phyloP scores from a whole-genome alignment of 768 basidiomycete genomes.

The Psilocybe cyanescens region DNA sequence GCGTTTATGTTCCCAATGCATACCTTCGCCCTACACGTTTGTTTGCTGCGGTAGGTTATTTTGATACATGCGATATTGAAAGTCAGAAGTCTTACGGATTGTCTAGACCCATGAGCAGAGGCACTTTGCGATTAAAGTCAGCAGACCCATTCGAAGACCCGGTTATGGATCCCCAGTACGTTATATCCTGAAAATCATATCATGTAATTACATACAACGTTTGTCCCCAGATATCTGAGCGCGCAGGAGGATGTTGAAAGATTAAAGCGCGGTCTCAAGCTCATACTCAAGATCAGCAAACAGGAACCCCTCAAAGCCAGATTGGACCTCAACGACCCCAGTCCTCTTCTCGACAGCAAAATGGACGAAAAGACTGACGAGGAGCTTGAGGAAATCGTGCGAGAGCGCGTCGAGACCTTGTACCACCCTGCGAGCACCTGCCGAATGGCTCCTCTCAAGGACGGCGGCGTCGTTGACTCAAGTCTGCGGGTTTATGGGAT shows the following conservation, averaged over 20 bases:
- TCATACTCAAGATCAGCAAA: constrained; percentile 37
- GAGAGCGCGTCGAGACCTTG: constrained; percentile 45
- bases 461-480: constrained; percentile 48
- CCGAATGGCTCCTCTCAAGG: constrained; percentile 44
- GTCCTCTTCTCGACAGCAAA: constrained; percentile 39
- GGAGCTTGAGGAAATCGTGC: constrained; percentile 41
- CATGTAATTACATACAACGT: neutral
- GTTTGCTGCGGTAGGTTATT: constrained; percentile 35
- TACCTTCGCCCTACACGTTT: constrained; percentile 40
- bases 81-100: constrained; percentile 4
- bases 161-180: constrained; percentile 41
- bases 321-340: constrained; percentile 33
- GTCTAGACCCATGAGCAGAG: constrained; percentile 42
- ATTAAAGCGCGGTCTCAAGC: constrained; percentile 39
- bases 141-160: constrained; percentile 40
- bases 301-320: constrained; percentile 36
- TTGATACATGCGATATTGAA: constrained; percentile 13
- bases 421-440: constrained; percentile 51
- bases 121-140: constrained; percentile 39
- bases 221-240: constrained; percentile 36
- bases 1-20: constrained; percentile 38
- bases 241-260: constrained; percentile 40
- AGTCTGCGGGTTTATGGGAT: constrained; percentile 48
- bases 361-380: constrained; percentile 37
- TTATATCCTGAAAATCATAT: neutral